Evolutionary conservation across 2,329 filamentous ascomycete genomes (phyloP).

Genomic region (Sclerotinia borealis): DNA sequence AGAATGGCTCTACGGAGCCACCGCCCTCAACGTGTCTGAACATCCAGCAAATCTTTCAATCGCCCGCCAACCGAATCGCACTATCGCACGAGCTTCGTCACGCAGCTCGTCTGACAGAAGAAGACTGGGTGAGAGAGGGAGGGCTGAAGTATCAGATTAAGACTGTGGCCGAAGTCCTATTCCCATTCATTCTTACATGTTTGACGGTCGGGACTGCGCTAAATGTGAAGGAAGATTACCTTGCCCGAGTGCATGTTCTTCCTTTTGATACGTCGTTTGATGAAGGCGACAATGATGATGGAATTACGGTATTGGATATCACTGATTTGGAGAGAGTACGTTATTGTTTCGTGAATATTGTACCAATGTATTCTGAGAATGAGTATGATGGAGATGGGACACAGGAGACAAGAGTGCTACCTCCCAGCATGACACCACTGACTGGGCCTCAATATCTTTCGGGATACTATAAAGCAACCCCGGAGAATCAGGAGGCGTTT

Average conservation of each 20-base stretch:
- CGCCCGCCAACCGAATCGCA: slow-evolving; percentile 17
- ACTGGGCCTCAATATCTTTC: background rate
- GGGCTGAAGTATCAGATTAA: background rate
- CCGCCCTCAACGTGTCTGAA: slow-evolving; percentile 17
- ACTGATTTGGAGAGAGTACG: slow-evolving; percentile 14
- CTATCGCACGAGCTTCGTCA: slow-evolving; percentile 20
- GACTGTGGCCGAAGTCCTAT: background rate
- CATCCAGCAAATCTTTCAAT: slow-evolving; percentile 17
- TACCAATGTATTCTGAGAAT: too few relatives aligned
- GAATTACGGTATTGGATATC: slow-evolving; percentile 27
- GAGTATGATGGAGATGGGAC: background rate
- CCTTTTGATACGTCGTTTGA: background rate
- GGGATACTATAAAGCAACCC: background rate
- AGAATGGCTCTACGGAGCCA: background rate
- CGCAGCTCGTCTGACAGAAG: background rate
- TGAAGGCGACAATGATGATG: slow-evolving; percentile 19
- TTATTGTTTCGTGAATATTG: slow-evolving; percentile 21
- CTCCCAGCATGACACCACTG: background rate
- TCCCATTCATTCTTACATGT: slow-evolving; percentile 3
- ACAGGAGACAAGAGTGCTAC: background rate
- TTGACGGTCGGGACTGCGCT: background rate
- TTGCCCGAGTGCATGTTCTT: background rate
- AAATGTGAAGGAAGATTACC: background rate
- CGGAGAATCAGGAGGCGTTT: too few relatives aligned
- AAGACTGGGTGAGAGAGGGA: background rate